Conservation (phyloP, 805 yeast genomes). For the Kuraishia ogatae region DNA sequence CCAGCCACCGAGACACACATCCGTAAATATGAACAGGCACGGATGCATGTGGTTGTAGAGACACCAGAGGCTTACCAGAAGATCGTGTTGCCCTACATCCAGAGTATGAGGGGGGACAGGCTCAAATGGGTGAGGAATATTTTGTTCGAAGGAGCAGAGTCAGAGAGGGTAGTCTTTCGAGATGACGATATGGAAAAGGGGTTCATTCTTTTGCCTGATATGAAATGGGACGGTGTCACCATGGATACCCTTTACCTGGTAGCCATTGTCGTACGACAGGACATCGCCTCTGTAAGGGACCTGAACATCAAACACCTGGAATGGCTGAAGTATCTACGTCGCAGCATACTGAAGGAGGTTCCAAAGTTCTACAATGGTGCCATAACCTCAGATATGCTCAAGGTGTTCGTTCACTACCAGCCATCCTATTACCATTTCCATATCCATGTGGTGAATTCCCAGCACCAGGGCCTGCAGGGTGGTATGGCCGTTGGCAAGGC, state of each 20-base stretch:
- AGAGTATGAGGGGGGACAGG: constrained; percentile 66
- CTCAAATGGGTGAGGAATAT: constrained; percentile 89
- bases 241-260: constrained; percentile 68
- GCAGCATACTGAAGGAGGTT: constrained; percentile 38
- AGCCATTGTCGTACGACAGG: constrained; percentile 62
- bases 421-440: constrained; percentile 97
- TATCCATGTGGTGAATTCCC: constrained; percentile 75
- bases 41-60: constrained; percentile 57
- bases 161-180: constrained; percentile 68
- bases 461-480: constrained; percentile 58
- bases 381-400: constrained; percentile 45
- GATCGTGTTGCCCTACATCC: constrained; percentile 67
- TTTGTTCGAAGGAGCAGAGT: constrained; percentile 71
- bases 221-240: constrained; percentile 88
- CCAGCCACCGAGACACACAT: constrained; percentile 90
- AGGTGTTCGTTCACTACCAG: constrained; percentile 85
- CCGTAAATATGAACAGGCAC: constrained; percentile 58
- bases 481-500: constrained; percentile 77
- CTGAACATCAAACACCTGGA: constrained; percentile 47
- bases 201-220: constrained; percentile 80
- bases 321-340: constrained; percentile 42
- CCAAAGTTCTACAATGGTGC: constrained; percentile 32
- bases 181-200: constrained; percentile 47
- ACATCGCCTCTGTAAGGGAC: constrained; percentile 71
- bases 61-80: constrained; percentile 67